Base-by-base conservation (phyloP, 345 rosid species). In the Garcia nutans region DNA sequence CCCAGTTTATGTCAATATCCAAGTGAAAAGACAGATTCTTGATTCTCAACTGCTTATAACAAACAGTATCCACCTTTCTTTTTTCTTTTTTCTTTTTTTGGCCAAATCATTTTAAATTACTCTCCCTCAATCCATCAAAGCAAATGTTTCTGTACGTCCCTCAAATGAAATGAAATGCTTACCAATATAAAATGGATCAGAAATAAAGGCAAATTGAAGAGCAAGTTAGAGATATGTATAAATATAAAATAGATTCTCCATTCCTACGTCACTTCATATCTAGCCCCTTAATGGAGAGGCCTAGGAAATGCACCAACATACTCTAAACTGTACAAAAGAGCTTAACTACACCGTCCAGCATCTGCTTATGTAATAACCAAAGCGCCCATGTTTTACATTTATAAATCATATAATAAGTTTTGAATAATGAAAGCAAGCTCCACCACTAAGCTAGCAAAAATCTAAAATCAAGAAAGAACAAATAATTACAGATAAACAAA, bases 381-480 rank as follows among this genome's bases (percentile, higher is more conserved):
- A 22, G 58, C n/a, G 52, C 52, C 57, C 71, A 68, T 12, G 24
- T 8, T 52, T n/a, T 28, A 55, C 62, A 26, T 9, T 6, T 28
- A 8, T 16, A 54, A 54, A 70, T 12, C 73, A 70, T 26, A 26
- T 4, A 62, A 5, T 31, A 62, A 62, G 20, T 28, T 70, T 10
- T 4, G 41, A 59, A 42, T 15, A 60, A 56, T 33, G 19, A 68
- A 69, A 2, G n/a, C 24, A 31, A 72, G 15, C 50, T 52, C 31
- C 11, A n/a, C n/a, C n/a, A 22, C 7, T 77, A 31, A 72, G 28
- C n/a, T 13, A 61, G 12, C 62, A 69, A 23, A 70, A 69, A 28
- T 45, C 57, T 16, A 19, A 52, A 49, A 17, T 37, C 45, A 20
- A 3, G 41, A 62, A 50, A 57, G 41, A 60, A 19, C 44, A 73